A percentile compares a stretch with the other conserved stretches of the same genome.
Conservation (phyloP, 108 stramenopile genomes). For the Chaetoceros muelleri region DNA sequence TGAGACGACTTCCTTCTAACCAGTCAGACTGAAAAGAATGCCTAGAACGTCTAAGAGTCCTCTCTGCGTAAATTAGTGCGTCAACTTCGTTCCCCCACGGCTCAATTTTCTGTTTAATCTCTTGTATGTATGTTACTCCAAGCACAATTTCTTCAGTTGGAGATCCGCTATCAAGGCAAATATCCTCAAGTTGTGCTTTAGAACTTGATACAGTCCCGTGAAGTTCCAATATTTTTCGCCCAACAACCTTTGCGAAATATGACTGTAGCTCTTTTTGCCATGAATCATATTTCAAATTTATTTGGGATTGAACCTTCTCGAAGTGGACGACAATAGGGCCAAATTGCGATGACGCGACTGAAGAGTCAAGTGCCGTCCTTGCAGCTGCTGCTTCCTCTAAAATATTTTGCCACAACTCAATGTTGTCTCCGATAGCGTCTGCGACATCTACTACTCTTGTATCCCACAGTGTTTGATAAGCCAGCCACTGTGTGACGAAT, state of each 20-base stretch:
- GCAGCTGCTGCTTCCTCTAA: conserved; percentile 78
- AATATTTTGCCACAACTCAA: conserved; percentile 81
- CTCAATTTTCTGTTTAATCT: conserved; percentile 52
- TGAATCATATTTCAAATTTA: conserved; percentile 94
- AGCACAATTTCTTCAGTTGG: conserved; percentile 84
- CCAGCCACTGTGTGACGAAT: conserved; percentile 87
- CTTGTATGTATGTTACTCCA: conserved; percentile 88
- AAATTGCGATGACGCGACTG: conserved; percentile 64
- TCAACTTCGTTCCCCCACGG: conserved; percentile 56
- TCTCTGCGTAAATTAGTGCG: conserved; percentile 66
- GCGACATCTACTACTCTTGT: conserved; percentile 77
- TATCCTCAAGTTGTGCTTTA: conserved; percentile 69
- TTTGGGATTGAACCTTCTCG: conserved; percentile 84
- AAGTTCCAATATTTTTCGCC: conserved; percentile 41
- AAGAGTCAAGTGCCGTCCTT: conserved; percentile 75
- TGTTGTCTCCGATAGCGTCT: conserved; percentile 61
- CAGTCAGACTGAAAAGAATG: conserved; percentile 82
- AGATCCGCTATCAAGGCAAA: conserved; percentile 69
- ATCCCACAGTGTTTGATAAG: conserved; percentile 95
- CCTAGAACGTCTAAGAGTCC: conserved; percentile 79
- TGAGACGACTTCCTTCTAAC: conserved; percentile 75
- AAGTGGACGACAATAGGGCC: conserved; percentile 86
- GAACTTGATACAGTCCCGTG: conserved; percentile 55
- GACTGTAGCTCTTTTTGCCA: conserved; percentile 95
- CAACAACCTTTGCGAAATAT: conserved; percentile 74